Percentiles rank a stretch among this genome's conserved stretches.
Conservation (phyloP, 139 green algal species). For the Picochlorum costavermella region DNA sequence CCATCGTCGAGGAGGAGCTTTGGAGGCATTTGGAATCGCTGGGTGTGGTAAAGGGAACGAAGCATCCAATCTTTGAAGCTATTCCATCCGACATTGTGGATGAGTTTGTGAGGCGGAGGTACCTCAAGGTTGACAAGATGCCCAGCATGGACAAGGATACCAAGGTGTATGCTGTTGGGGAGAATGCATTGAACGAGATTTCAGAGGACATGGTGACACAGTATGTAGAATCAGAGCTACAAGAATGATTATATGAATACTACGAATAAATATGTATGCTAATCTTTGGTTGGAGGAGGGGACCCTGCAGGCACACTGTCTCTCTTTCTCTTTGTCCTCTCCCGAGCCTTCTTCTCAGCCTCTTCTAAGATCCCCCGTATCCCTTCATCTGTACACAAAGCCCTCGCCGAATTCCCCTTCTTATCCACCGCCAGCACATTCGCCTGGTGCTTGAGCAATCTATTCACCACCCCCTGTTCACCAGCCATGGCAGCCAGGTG, state of each 20-base stretch:
- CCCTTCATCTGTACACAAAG: slow-evolving; percentile 19
- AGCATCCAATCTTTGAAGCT: slow-evolving; percentile 17
- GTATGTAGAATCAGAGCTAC: slow-evolving; percentile 7
- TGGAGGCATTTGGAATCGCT: slow-evolving; percentile 19
- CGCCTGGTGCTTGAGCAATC: slow-evolving; percentile 58
- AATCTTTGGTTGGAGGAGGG: too few species aligned
- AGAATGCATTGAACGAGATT: slow-evolving; percentile 11
- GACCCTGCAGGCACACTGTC: too few species aligned
- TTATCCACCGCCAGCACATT: slow-evolving; percentile 40
- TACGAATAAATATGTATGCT: not conserved
- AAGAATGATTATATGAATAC: not conserved
- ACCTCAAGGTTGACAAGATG: slow-evolving; percentile 19
- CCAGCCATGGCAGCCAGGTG: slow-evolving; percentile 42
- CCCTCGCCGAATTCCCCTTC: slow-evolving; percentile 35
- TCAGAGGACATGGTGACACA: slow-evolving; percentile 1
- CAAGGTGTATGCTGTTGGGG: slow-evolving; percentile 11
- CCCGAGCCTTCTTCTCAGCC: not conserved
- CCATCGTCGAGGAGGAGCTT: slow-evolving; percentile 15
- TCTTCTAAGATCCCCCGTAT: slow-evolving; percentile 8
- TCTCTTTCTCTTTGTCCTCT: not conserved
- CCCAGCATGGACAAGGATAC: slow-evolving; percentile 8
- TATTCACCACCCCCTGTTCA: slow-evolving; percentile 38
- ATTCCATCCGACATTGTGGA: slow-evolving; percentile 9
- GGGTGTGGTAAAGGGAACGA: not conserved
- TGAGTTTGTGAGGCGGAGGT: slow-evolving; percentile 12